A percentile compares a stretch with the other conserved stretches of the same genome.
Evolutionary conservation across 2,329 filamentous ascomycete genomes (phyloP).

Genomic region (Monilinia aucupariae): DNA sequence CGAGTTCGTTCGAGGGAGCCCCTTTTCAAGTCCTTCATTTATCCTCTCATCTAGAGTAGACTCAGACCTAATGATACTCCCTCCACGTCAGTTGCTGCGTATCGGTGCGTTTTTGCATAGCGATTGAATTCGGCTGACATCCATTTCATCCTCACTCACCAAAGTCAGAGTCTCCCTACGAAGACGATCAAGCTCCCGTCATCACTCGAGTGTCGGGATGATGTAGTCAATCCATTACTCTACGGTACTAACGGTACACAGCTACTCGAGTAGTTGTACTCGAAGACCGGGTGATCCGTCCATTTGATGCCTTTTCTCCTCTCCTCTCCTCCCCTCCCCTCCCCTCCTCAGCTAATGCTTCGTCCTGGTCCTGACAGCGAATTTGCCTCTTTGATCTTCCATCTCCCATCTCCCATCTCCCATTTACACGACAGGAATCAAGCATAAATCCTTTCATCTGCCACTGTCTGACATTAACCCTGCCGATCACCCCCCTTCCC

Average conservation of each 20-base stretch:
- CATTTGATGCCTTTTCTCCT: neutral
- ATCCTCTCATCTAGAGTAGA: neutral
- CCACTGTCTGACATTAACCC: neutral
- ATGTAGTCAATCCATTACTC: neutral
- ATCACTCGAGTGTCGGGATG: neutral
- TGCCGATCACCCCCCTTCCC: too few relatives aligned
- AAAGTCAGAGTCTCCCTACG: neutral
- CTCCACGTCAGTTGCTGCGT: neutral
- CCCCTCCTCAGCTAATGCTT: too few relatives aligned
- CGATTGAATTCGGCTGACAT: too few relatives aligned
- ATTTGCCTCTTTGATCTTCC: too few relatives aligned
- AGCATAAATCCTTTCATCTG: slow-evolving; percentile 7
- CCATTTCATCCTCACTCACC: neutral
- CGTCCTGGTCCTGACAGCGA: neutral
- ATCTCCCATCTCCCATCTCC: neutral
- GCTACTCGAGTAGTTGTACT: slow-evolving; percentile 1
- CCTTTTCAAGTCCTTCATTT: neutral
- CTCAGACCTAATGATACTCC: neutral
- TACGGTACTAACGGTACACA: neutral
- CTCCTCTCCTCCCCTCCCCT: neutral
- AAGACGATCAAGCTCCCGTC: neutral
- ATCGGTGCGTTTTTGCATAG: too few relatives aligned
- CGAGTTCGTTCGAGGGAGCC: neutral
- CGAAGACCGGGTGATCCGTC: neutral
- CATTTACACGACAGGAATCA: slow-evolving; percentile 2